Base-by-base conservation (phyloP, 495 filamentous ascomycete genomes). In the Pyrenula massariospora region DNA sequence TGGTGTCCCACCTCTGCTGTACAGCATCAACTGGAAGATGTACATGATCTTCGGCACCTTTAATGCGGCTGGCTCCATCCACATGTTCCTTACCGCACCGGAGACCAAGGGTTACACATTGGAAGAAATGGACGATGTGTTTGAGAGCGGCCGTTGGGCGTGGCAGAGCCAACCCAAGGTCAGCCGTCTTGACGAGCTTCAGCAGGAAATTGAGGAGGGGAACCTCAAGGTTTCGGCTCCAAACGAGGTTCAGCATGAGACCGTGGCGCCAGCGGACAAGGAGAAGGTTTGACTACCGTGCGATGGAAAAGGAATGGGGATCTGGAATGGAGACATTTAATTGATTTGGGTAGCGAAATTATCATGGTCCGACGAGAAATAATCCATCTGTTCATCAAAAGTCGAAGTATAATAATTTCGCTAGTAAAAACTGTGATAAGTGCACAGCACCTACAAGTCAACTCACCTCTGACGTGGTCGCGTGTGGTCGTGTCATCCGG, bases 1-100 rank as follows among this genome's bases (percentile, higher is more conserved):
- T 48, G 74, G 66, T 59, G 79, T 81, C 2, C 79, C 76, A 2
- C 79, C 78, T 0, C 68, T 78, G 5, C 66, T 81, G n/a, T 70
- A 68, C 23, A 68, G 60, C 48, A 77, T 81, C 64, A 75, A 77
- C 61, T 82, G 79, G 79, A 78, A 77, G 64, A 81, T 78, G 69
- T 73, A 73, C 59, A 65, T 73, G 59, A 68, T 74, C 55, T 73
- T 74, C 56, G 71, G 63, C 23, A 64, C 73, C 19, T 83, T 82
- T 62, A 78, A 79, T 58, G 67, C 70, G 2, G 31, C 31, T 15
- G 31, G 31, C 56, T 69, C 53, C 82, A 73, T 86, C 55, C 84
- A 84, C 64, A 79, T 83, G 69, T 83, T 82, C 65, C 61, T 85
- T 1, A 73, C 73, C 2, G 78, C 78, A 10, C 78, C 73, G 19